Evolutionary conservation across 2,329 filamentous ascomycete genomes (phyloP).

Genomic region (Aspergillus sojae): DNA sequence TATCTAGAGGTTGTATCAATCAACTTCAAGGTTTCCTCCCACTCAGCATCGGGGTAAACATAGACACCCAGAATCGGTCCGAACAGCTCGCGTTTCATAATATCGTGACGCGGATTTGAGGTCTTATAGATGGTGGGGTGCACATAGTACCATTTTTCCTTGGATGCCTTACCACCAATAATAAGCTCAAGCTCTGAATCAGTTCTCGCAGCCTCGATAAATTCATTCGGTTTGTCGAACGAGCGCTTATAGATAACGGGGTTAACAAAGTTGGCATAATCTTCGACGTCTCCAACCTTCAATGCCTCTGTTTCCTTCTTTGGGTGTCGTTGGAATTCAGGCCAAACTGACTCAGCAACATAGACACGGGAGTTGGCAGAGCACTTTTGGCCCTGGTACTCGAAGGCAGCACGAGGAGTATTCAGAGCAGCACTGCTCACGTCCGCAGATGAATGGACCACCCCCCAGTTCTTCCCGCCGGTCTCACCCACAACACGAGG

Average conservation of each 20-base stretch:
- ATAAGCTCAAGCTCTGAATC: constrained; percentile 74
- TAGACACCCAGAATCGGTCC: constrained; percentile 74
- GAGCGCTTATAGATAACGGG: constrained; percentile 83
- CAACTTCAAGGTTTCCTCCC: constrained; percentile 55
- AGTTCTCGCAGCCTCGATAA: constrained; percentile 74
- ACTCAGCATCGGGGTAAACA: constrained; percentile 72
- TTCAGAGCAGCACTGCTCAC: constrained; percentile 75
- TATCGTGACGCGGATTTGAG: constrained; percentile 70
- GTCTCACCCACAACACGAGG: constrained; percentile 88
- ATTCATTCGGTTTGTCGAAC: constrained; percentile 76
- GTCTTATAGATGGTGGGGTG: constrained; percentile 80
- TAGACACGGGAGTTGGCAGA: constrained; percentile 80
- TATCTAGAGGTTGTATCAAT: constrained; percentile 43
- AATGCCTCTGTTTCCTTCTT: constrained; percentile 66
- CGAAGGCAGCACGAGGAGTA: constrained; percentile 82
- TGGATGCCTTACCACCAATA: constrained; percentile 72
- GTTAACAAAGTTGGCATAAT: constrained; percentile 69
- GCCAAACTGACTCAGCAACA: constrained; percentile 72
- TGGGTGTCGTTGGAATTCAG: constrained; percentile 68
- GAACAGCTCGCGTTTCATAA: constrained; percentile 78
- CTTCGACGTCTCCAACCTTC: constrained; percentile 69
- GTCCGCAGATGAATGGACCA: constrained; percentile 76
- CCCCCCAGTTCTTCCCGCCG: constrained; percentile 89
- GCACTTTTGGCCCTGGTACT: constrained; percentile 91
- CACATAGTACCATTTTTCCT: constrained; percentile 74